Percentiles rank a stretch among this genome's conserved stretches.
Conservation (phyloP, 345 rosid genomes). For the Citrus australasica region DNA sequence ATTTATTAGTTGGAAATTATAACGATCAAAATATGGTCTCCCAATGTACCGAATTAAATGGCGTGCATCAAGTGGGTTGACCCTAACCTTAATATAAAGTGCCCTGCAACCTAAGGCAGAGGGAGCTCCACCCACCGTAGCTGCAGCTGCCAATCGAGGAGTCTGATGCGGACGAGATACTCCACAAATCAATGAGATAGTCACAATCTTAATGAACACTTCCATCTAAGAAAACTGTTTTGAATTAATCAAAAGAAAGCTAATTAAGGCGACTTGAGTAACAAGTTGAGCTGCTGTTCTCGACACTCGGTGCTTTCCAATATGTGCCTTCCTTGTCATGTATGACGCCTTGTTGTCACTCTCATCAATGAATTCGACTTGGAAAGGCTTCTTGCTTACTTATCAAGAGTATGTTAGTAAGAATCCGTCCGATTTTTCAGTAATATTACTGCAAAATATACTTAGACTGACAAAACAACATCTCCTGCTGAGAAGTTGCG, state of each 20-base stretch:
- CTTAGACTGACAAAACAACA: neutral
- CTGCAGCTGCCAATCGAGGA: neutral
- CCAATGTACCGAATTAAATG: neutral
- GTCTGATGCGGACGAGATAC: neutral
- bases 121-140: slow-evolving; percentile 4
- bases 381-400: no score
- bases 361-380: neutral
- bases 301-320: neutral
- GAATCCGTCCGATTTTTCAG: no score
- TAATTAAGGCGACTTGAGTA: neutral
- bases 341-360: neutral
- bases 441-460: no score
- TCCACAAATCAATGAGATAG: neutral
- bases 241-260: neutral
- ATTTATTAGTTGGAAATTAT: neutral
- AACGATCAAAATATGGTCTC: neutral
- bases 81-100: neutral
- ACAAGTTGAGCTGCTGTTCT: neutral
- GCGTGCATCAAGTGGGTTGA: neutral
- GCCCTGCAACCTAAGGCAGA: slow-evolving; percentile 11
- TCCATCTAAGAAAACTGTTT: neutral
- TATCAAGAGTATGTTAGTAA: no score
- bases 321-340: no score
- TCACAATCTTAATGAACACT: neutral
- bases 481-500: neutral